Evolutionary conservation across 1,284 basidiomycete species (phyloP), one percentile per base, ranked within the genome.

Genomic region (Irpex sp.): DNA sequence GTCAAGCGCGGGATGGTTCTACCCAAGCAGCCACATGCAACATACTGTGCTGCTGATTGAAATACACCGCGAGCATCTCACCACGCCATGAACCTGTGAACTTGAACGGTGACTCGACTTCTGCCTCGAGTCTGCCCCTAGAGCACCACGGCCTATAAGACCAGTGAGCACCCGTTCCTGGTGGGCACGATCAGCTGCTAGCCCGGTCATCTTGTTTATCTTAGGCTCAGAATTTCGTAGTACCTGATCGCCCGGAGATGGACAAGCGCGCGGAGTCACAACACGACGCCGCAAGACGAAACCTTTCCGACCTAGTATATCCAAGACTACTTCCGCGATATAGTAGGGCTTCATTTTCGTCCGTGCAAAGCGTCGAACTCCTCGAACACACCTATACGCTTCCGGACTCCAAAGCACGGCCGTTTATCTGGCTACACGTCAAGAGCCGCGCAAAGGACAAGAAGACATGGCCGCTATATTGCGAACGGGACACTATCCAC

Each of bases 381-480:
- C 40, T 51, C 13, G 67, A 65, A 40, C 67, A 68, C 34, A 49
- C 58, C 5, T 66, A 58, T 40, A 21, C 60, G 34, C 60, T 68
- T 9, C 65, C 65, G 7, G 67, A 68, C 60, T 61, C 58, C 1
- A 65, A 64, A 37, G 62, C 64, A 9, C 64, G 61, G 26, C 48
- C 67, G 17, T 68, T 62, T 64, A 44, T 68, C 4, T 67, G 64
- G 66, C 52, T 68, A 34, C 60, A 57, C 2, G 62, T 68, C 31
- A 65, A 61, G 61, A 68, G 67, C 48, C 64, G 66, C n/a, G 61
- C 67, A 19, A 62, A 63, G 57, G 64, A 64, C 40, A 61, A 64
- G 57, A 64, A 61, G 52, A 62, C 59, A n/a, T 64, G 64, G 55
- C 67, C 67, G 7, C 61, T 68, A 21, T 66, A 57, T 55, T 68